Conservation (phyloP, 2,329 filamentous ascomycete genomes). For the Pyricularia pennisetigena region DNA sequence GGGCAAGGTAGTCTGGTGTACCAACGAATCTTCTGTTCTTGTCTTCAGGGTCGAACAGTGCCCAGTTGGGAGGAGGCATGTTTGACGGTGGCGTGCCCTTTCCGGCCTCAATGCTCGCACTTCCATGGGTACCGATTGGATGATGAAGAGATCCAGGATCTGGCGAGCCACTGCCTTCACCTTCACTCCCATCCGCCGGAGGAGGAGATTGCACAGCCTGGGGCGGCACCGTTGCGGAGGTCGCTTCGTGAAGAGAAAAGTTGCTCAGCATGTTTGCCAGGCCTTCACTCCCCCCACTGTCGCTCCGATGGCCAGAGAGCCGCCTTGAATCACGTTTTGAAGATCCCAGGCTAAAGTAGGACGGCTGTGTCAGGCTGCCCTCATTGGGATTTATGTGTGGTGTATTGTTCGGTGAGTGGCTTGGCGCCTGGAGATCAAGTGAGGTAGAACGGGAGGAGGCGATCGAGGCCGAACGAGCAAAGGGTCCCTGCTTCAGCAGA, state of each 20-base stretch:
- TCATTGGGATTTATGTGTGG: conserved; percentile 79
- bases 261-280: conserved; percentile 73
- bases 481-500: conserved; percentile 83
- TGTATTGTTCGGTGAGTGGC: conserved; percentile 73
- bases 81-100: conserved; percentile 51
- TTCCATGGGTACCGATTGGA: conserved; percentile 6
- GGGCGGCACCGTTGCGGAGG: conserved; percentile 28
- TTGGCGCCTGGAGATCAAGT: conserved; percentile 64
- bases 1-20: conserved; percentile 92
- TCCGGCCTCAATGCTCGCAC: conserved; percentile 29
- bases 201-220: conserved; percentile 40
- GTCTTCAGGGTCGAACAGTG: conserved; percentile 90
- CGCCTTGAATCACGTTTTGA: conserved; percentile 50
- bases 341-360: conserved; percentile 75
- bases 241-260: conserved; percentile 61
- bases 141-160: conserved; percentile 60
- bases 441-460: conserved; percentile 89
- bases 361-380: conserved; percentile 64
- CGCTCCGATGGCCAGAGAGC: conserved; percentile 75
- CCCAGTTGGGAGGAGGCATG: conserved; percentile 84
- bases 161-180: conserved; percentile 59
- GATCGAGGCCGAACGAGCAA: conserved; percentile 75
- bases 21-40: conserved; percentile 89
- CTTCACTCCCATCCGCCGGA: conserved; percentile 67
- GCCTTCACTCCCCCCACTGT: conserved; percentile 84